These are phyloP conservation scores for Psilocybe mexicana DNA, from an alignment of 1,284 basidiomycete species.

Conservation along the genomic window DNA sequence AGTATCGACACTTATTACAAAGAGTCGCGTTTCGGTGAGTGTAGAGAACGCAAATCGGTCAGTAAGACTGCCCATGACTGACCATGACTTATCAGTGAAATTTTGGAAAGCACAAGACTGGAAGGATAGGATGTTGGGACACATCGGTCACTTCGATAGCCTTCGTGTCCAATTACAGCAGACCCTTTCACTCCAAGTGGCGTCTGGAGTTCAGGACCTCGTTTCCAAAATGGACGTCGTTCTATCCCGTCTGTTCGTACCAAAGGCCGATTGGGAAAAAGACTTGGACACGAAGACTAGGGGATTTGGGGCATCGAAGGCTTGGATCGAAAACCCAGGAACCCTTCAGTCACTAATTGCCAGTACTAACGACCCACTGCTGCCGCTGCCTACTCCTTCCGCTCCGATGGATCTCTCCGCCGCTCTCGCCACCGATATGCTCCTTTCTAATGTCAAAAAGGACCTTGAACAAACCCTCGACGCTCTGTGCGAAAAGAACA, in stretches of 20 bases:
- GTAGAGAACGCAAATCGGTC: neutral
- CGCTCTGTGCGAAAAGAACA: conserved; percentile 5
- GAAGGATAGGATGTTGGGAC: conserved; percentile 15
- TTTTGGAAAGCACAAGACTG: conserved; percentile 21
- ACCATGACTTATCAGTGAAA: conserved; percentile 10
- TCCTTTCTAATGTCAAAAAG: conserved; percentile 3
- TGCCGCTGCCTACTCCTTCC: neutral
- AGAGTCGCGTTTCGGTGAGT: conserved; percentile 11
- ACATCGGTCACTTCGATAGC: conserved; percentile 13
- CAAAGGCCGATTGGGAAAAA: conserved; percentile 20
- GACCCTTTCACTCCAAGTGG: conserved; percentile 11
- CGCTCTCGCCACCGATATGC: neutral
- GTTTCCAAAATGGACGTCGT: conserved; percentile 17
- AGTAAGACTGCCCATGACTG: neutral
- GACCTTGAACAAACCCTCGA: conserved; percentile 10
- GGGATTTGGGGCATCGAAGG: conserved; percentile 3
- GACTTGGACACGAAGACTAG: conserved; percentile 9
- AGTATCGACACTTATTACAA: conserved; percentile 20
- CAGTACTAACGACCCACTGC: conserved; percentile 8
- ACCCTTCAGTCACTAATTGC: conserved; percentile 11
- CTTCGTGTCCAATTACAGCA: conserved; percentile 12
- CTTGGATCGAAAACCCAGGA: conserved; percentile 13
- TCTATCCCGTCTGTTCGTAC: conserved; percentile 12
- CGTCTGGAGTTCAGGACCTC: conserved; percentile 12
- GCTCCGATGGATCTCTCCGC: neutral